These are phyloP conservation scores for Penicillium janthinellum DNA, from an alignment of 2,329 filamentous ascomycete species.

Conservation along the genomic window DNA sequence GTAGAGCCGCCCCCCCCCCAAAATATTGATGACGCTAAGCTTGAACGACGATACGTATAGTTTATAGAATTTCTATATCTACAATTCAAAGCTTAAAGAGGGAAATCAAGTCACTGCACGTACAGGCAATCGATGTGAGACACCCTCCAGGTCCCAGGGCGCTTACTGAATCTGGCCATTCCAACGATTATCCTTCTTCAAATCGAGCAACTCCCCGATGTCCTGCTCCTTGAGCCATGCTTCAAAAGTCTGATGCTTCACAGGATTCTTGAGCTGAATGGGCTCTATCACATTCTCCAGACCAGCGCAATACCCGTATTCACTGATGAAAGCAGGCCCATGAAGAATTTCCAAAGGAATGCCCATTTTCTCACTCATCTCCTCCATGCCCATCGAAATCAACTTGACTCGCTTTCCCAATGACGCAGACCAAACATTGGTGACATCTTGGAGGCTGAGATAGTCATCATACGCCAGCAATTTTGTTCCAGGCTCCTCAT, in stretches of 20 bases:
- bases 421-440: not conserved
- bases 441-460: conserved; percentile 22
- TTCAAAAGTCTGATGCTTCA: not conserved
- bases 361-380: not conserved
- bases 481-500: conserved; percentile 44
- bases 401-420: not conserved
- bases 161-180: not conserved
- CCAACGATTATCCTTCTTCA: not conserved
- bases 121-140: too few relatives aligned
- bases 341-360: not conserved
- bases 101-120: too few relatives aligned
- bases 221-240: not conserved
- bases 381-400: not conserved
- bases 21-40: too few relatives aligned
- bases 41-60: too few relatives aligned
- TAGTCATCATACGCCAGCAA: conserved; percentile 51
- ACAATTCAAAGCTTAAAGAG: too few relatives aligned
- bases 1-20: too few relatives aligned
- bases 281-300: conserved; percentile 44
- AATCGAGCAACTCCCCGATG: not conserved
- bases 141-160: not conserved
- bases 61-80: too few relatives aligned
- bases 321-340: conserved; percentile 39
- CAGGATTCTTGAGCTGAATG: conserved; percentile 36
- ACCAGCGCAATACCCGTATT: conserved; percentile 49